These are phyloP conservation scores for Candida endomychidarum DNA, from an alignment of 805 yeast genomes.

Conservation along the genomic window DNA sequence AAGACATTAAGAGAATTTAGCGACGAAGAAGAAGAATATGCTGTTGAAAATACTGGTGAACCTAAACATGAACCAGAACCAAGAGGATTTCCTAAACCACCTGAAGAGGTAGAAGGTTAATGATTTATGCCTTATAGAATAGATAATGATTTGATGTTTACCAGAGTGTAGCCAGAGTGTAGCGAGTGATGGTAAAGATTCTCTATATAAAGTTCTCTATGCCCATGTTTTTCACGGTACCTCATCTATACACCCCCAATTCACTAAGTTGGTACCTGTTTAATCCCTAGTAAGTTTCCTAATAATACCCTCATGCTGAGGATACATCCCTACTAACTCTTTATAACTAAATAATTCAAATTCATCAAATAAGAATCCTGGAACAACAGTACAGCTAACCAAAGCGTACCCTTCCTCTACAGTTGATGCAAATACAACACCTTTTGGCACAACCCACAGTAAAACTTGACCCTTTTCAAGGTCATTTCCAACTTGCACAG, in stretches of 20 bases:
- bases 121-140: conserved; percentile 1
- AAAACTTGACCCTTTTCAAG: conserved; percentile 18
- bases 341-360: conserved; percentile 19
- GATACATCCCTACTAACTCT: conserved; percentile 18
- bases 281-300: conserved; percentile 17
- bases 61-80: conserved; percentile 2
- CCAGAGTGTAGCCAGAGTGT: no score
- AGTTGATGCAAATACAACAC: conserved; percentile 23
- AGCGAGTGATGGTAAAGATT: no score
- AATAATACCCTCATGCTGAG: conserved; percentile 21
- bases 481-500: conserved; percentile 18
- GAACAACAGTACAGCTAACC: conserved; percentile 25
- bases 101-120: conserved; percentile 2
- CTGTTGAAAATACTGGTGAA: conserved; percentile 9
- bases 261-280: no score
- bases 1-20: conserved; percentile 8
- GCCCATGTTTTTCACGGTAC: no score
- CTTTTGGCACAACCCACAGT: conserved; percentile 23
- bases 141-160: no score
- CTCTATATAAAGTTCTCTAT: no score
- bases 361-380: conserved; percentile 25
- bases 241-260: no score
- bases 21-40: conserved; percentile 14
- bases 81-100: background rate
- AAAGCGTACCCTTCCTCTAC: conserved; percentile 21